Evolutionary conservation across 305 asterid genomes (phyloP).

Genomic region (Withania somnifera): DNA sequence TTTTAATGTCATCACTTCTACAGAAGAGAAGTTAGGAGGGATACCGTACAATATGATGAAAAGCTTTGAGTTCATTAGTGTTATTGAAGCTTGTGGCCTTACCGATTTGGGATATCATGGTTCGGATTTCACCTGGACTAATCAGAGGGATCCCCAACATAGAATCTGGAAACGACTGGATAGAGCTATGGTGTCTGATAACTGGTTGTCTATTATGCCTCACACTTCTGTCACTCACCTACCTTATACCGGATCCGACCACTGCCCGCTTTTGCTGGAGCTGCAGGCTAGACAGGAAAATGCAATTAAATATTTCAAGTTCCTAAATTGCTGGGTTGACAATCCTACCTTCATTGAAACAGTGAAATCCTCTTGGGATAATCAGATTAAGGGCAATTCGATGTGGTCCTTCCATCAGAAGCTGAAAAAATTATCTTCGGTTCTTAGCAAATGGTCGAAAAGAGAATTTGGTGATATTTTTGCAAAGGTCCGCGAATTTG

Average conservation of each 20-base stretch:
- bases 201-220: neutral
- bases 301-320: too few species aligned
- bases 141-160: neutral
- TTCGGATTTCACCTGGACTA: neutral
- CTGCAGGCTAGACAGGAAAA: too few species aligned
- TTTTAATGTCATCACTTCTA: neutral
- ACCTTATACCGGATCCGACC: neutral
- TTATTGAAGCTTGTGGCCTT: neutral
- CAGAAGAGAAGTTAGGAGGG: neutral
- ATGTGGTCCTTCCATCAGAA: too few species aligned
- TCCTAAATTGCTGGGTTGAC: too few species aligned
- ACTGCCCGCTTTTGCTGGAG: neutral
- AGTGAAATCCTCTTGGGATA: too few species aligned
- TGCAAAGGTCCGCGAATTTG: neutral
- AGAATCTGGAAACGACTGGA: neutral
- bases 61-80: neutral
- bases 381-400: fast-evolving
- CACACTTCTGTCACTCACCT: neutral
- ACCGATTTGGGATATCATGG: neutral
- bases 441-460: neutral
- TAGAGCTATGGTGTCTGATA: neutral
- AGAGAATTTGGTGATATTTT: neutral
- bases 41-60: neutral
- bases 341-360: too few species aligned
- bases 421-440: too few species aligned